Percentiles rank a stretch among this genome's conserved stretches.
Conservation (phyloP, 2,329 filamentous ascomycete genomes). For the Claviceps digitariae region DNA sequence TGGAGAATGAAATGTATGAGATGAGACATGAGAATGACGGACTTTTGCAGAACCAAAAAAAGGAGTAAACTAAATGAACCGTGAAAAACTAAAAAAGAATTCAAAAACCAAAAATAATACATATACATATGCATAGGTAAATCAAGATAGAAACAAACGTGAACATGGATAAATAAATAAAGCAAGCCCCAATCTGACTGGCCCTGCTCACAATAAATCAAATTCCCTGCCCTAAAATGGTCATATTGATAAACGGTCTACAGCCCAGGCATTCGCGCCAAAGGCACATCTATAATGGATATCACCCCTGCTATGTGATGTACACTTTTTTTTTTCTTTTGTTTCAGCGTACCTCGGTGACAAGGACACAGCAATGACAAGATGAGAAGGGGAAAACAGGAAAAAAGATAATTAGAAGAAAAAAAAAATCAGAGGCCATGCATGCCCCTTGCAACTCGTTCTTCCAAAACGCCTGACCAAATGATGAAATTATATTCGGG, state of each 20-base stretch:
- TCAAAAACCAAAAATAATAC: no score
- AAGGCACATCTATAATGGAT: conserved; percentile 6
- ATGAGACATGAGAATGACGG: no score
- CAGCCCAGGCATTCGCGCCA: conserved; percentile 3
- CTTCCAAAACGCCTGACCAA: conserved; percentile 30
- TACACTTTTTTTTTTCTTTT: conserved; percentile 15
- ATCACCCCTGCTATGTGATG: conserved; percentile 16
- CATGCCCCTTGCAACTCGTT: conserved; percentile 15
- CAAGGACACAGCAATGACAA: conserved; percentile 22
- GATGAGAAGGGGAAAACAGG: neutral
- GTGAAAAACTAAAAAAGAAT: no score
- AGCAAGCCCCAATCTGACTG: no score
- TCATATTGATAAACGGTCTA: neutral
- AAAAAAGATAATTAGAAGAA: neutral
- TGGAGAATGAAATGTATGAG: neutral
- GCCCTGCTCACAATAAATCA: no score
- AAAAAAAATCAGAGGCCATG: conserved; percentile 8
- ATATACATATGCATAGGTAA: no score
- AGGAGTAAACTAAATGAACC: no score
- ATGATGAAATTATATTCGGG: conserved; percentile 17
- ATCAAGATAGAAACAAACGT: no score
- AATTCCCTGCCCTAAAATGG: neutral
- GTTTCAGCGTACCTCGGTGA: conserved; percentile 11
- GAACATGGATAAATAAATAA: no score
- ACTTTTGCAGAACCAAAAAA: no score